Percentiles rank a stretch among this genome's conserved stretches.
These are phyloP conservation scores for Colletotrichum tropicicola DNA, from an alignment of 2,329 filamentous ascomycete species.

Conservation along the genomic window DNA sequence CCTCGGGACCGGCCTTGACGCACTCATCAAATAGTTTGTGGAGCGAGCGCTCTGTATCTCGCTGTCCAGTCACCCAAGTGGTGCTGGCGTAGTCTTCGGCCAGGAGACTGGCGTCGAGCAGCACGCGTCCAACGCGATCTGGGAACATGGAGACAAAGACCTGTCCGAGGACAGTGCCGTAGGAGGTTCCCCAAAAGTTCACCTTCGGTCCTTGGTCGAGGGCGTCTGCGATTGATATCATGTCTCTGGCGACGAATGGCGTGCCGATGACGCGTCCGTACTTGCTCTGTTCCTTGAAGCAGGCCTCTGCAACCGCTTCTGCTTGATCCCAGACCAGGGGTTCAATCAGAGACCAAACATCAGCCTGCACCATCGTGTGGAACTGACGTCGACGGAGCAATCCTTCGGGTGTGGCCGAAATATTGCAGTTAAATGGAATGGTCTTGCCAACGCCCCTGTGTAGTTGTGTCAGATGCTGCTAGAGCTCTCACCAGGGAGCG, in stretches of 20 bases:
- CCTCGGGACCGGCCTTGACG: background rate
- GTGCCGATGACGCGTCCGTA: constrained; percentile 49
- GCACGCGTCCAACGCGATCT: constrained; percentile 36
- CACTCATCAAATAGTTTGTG: constrained; percentile 1
- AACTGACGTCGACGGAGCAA: background rate
- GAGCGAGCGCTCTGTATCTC: background rate
- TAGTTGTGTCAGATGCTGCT: background rate
- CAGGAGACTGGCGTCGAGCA: constrained; percentile 38
- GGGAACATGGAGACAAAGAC: constrained; percentile 51
- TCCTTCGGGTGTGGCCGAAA: background rate
- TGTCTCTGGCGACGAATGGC: constrained; percentile 53
- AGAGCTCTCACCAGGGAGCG: too few species aligned
- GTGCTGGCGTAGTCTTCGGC: constrained; percentile 6
- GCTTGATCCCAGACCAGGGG: background rate
- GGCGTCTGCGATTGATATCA: constrained; percentile 54
- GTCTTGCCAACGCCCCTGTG: constrained; percentile 37
- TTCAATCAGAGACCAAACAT: constrained; percentile 33
- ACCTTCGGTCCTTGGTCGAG: constrained; percentile 49
- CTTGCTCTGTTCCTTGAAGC: constrained; percentile 33
- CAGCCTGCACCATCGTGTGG: constrained; percentile 22
- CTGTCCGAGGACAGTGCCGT: constrained; percentile 47
- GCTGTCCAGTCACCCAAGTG: background rate
- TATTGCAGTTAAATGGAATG: constrained; percentile 36
- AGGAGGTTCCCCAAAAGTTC: constrained; percentile 49
- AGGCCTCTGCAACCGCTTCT: constrained; percentile 28